These are phyloP conservation scores for Sporothrix humicola DNA, from an alignment of 2,329 filamentous ascomycete genomes.

Conservation along the genomic window DNA sequence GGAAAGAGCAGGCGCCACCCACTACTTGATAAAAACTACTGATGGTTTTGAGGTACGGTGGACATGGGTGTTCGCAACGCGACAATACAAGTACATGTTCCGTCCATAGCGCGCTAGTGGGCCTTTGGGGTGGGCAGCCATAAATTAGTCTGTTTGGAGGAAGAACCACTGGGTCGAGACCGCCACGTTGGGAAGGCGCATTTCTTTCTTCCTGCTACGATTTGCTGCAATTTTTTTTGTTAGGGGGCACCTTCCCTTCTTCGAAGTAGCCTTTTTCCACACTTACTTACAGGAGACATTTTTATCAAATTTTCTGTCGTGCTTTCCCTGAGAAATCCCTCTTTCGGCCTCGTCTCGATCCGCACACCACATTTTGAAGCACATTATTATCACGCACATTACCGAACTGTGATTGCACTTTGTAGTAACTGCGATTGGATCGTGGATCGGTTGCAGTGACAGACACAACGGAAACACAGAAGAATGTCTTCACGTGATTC, in stretches of 20 bases:
- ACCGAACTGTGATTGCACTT: background rate
- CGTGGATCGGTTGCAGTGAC: too few species aligned
- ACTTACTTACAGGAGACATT: background rate
- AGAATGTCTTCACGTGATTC: conserved; percentile 1
- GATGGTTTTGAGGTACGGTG: background rate
- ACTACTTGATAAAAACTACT: conserved; percentile 7
- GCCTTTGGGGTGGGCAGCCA: background rate
- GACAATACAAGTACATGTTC: background rate
- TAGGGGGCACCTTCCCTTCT: background rate
- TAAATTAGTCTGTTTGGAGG: conserved; percentile 19
- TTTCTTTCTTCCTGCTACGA: background rate
- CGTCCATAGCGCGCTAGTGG: conserved; percentile 8
- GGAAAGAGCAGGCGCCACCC: conserved; percentile 17
- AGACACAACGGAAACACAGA: too few species aligned
- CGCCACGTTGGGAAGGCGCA: conserved; percentile 23
- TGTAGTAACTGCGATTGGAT: conserved; percentile 11
- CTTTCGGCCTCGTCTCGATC: background rate
- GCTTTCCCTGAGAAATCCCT: background rate
- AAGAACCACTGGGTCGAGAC: conserved; percentile 9
- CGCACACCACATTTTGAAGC: background rate
- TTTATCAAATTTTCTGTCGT: background rate
- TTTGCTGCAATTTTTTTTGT: background rate
- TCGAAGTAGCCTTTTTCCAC: background rate
- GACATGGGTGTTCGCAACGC: background rate
- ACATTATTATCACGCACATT: background rate